A percentile compares a stretch with the other conserved stretches of the same genome.
phyloP scores from a whole-genome alignment of 352 stramenopile species.

The Phytophthora idaei region DNA sequence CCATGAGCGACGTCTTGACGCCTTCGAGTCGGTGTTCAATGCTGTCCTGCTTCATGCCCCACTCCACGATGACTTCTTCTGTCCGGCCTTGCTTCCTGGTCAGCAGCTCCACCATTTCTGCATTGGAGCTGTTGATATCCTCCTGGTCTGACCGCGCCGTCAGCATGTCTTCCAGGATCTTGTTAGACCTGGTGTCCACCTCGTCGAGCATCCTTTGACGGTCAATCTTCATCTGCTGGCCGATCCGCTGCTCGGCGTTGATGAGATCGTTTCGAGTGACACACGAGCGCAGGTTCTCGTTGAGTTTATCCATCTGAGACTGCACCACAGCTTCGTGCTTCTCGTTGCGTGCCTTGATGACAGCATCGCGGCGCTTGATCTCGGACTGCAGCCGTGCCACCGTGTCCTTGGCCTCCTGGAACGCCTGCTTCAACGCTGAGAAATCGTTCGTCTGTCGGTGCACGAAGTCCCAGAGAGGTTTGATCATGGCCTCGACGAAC shows the following conservation, averaged over 20 bases:
- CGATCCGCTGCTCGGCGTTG: slow-evolving; percentile 71
- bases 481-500: slow-evolving; percentile 48
- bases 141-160: slow-evolving; percentile 71
- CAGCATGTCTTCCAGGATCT: slow-evolving; percentile 69
- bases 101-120: slow-evolving; percentile 65
- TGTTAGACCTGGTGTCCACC: slow-evolving; percentile 64
- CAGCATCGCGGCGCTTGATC: slow-evolving; percentile 81
- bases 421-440: slow-evolving; percentile 57
- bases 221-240: slow-evolving; percentile 76
- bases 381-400: slow-evolving; percentile 73
- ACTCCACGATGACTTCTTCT: slow-evolving; percentile 67
- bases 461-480: slow-evolving; percentile 78
- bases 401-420: slow-evolving; percentile 78
- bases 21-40: slow-evolving; percentile 41
- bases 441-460: slow-evolving; percentile 84
- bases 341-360: slow-evolving; percentile 77
- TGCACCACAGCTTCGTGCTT: slow-evolving; percentile 80
- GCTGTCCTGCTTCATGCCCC: slow-evolving; percentile 54
- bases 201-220: slow-evolving; percentile 62
- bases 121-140: slow-evolving; percentile 81
- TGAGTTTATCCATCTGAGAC: slow-evolving; percentile 79
- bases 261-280: slow-evolving; percentile 85
- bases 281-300: slow-evolving; percentile 70
- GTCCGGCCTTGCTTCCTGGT: slow-evolving; percentile 52
- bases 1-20: slow-evolving; percentile 53